Percentiles rank a stretch among this genome's conserved stretches.
These are phyloP conservation scores for Brassica rapa DNA, from an alignment of 345 rosid species.

Conservation along the genomic window DNA sequence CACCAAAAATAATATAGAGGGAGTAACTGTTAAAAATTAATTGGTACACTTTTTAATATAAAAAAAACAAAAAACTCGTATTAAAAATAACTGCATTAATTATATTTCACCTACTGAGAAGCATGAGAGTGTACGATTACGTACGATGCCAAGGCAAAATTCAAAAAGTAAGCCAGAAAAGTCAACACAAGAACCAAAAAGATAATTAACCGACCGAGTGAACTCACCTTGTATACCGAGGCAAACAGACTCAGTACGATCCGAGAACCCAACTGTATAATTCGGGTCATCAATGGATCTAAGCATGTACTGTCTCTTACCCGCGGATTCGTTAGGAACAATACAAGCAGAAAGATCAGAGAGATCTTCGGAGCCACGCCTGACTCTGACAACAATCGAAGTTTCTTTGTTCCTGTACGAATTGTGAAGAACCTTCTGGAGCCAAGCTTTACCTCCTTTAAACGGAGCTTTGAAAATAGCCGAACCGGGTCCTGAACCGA, in stretches of 20 bases:
- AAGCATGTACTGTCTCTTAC: constrained; percentile 67
- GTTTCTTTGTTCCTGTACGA: constrained; percentile 79
- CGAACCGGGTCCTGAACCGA: constrained; percentile 63
- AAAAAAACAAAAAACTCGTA: background rate
- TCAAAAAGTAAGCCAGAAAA: constrained; percentile 5
- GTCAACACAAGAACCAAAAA: constrained; percentile 20
- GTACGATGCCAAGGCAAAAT: background rate
- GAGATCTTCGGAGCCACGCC: constrained; percentile 69
- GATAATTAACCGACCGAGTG: background rate
- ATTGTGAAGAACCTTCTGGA: constrained; percentile 72
- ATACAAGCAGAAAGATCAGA: constrained; percentile 86
- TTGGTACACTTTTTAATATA: background rate
- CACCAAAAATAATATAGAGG: too few species aligned
- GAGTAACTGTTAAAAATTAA: too few species aligned
- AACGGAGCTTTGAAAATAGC: constrained; percentile 62
- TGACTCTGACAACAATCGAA: constrained; percentile 65
- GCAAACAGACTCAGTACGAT: constrained; percentile 84
- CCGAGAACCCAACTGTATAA: constrained; percentile 83
- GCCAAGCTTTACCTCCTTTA: constrained; percentile 78
- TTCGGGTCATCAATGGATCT: constrained; percentile 90
- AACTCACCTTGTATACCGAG: constrained; percentile 79
- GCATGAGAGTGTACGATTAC: background rate
- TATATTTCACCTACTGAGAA: constrained; percentile 19
- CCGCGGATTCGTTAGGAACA: constrained; percentile 77
- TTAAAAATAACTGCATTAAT: background rate